Evolutionary conservation across 2,329 filamentous ascomycete genomes (phyloP).

Genomic region (Thelonectria olida): DNA sequence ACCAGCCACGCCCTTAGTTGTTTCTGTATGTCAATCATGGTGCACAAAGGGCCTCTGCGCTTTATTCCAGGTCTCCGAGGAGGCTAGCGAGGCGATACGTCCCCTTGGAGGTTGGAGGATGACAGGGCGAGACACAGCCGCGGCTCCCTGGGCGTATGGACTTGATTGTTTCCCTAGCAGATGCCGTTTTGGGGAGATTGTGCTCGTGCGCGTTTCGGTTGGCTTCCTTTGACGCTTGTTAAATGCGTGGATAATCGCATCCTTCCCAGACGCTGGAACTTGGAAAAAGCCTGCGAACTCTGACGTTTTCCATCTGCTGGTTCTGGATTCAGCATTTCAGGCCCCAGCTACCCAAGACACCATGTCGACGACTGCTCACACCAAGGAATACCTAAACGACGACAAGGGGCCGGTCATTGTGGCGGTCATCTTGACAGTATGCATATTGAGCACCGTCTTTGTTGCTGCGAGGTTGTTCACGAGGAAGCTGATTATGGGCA

Average conservation of each 20-base stretch:
- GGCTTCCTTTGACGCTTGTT: neutral
- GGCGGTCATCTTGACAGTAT: conserved; percentile 16
- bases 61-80: neutral
- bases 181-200: neutral
- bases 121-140: neutral
- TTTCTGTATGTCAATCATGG: neutral
- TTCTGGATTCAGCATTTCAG: neutral
- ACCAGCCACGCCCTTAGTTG: too few species aligned
- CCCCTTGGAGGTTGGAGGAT: neutral
- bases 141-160: neutral
- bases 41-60: too few species aligned
- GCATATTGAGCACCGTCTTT: conserved; percentile 22
- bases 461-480: conserved; percentile 24
- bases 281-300: neutral
- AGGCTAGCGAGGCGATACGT: neutral
- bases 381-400: conserved; percentile 22
- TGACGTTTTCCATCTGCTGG: neutral
- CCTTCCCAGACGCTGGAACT: neutral
- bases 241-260: neutral
- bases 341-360: neutral
- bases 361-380: conserved; percentile 13
- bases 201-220: neutral
- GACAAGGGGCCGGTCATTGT: conserved; percentile 28
- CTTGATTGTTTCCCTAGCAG: neutral
- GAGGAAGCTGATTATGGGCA: conserved; percentile 25